Conservation (phyloP, 1,139 yeast genomes). For the Blastobotrys capitulatus region DNA sequence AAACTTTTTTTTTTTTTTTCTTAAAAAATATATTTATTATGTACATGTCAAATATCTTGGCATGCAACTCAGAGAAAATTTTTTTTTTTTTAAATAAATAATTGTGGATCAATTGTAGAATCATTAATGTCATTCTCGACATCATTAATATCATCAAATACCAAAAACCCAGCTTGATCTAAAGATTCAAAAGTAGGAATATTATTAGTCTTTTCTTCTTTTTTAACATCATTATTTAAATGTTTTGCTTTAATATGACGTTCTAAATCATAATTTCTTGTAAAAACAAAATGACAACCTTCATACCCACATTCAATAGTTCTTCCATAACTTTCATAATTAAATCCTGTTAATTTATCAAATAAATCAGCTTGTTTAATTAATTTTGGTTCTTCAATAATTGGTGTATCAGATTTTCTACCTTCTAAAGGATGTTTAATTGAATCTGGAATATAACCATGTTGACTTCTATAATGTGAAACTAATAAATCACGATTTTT, state of each 20-base stretch:
- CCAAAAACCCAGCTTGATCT: constrained; percentile 2
- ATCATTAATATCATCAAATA: neutral
- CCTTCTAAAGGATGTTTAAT: constrained; percentile 13
- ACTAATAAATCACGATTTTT: constrained; percentile 35
- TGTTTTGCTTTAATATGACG: constrained; percentile 34
- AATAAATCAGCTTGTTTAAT: constrained; percentile 23
- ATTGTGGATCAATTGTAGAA: neutral
- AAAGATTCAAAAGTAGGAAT: neutral
- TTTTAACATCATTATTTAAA: constrained; percentile 4
- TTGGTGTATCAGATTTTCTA: neutral
- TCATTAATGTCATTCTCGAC: constrained; percentile 1
- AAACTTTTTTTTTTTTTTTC: too few species aligned
- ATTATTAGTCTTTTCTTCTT: neutral
- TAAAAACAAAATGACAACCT: constrained; percentile 35
- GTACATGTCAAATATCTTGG: too few species aligned
- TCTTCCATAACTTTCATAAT: constrained; percentile 29
- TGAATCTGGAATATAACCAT: constrained; percentile 30
- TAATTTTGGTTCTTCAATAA: neutral
- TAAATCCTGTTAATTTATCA: constrained; percentile 36
- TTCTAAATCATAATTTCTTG: constrained; percentile 36
- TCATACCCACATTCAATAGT: constrained; percentile 31
- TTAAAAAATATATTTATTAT: too few species aligned
- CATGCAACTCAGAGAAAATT: too few species aligned
- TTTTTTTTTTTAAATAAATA: too few species aligned
- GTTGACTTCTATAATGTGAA: constrained; percentile 40